phyloP scores from a whole-genome alignment of 768 basidiomycete genomes.

The Leccinum disarticulatum region DNA sequence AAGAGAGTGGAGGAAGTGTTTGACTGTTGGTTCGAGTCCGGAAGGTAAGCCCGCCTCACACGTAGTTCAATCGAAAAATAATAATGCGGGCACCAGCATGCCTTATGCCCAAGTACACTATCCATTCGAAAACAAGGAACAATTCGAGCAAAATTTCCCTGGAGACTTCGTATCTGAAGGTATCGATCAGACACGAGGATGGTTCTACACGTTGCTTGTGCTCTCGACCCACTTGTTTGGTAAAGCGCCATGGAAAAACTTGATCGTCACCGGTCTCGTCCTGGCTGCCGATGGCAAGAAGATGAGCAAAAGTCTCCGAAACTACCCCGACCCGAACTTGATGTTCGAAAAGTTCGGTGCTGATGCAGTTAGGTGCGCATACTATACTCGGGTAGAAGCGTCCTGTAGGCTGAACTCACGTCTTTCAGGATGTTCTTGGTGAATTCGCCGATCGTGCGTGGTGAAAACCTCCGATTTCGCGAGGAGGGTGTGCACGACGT shows the following conservation, averaged over 20 bases:
- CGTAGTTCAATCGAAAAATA: not conserved
- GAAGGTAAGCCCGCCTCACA: constrained; percentile 58
- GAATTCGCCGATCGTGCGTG: constrained; percentile 97
- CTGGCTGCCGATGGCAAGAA: constrained; percentile 98
- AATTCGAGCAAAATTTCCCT: constrained; percentile 83
- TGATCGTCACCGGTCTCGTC: constrained; percentile 94
- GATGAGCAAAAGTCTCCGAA: constrained; percentile 97
- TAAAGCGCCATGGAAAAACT: constrained; percentile 95
- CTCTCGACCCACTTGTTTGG: constrained; percentile 95
- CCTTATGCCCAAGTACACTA: constrained; percentile 97
- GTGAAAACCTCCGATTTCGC: constrained; percentile 95
- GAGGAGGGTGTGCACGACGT: constrained; percentile 98
- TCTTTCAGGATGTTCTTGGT: constrained; percentile 88
- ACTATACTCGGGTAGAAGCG: not conserved
- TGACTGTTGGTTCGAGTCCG: constrained; percentile 99
- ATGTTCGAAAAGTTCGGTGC: constrained; percentile 92
- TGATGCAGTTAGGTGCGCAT: constrained; percentile 80
- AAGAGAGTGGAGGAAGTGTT: constrained; percentile 97
- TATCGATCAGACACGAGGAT: constrained; percentile 98
- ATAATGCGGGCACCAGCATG: constrained; percentile 61
- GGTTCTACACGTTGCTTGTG: constrained; percentile 99
- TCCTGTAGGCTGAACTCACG: not conserved
- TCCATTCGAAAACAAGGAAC: constrained; percentile 94
- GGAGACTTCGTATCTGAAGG: constrained; percentile 98
- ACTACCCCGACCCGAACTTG: constrained; percentile 94